phyloP scores from a whole-genome alignment of 2,329 filamentous ascomycete species.

The Cercospora janseana region DNA sequence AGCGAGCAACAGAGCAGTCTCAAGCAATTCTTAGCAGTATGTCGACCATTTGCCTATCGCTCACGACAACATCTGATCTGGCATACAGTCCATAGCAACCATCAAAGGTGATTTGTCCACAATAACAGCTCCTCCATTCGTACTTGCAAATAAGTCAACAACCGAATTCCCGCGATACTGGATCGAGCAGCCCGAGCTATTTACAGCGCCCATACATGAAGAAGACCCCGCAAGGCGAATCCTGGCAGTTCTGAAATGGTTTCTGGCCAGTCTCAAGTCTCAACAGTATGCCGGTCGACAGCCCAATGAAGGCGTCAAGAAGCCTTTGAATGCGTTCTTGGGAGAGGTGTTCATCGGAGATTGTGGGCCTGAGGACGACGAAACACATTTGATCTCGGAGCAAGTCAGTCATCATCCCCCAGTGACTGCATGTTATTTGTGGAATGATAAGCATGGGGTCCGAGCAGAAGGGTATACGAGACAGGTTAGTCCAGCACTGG shows the following conservation, averaged over 20 bases:
- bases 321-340: conserved; percentile 53
- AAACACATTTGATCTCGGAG: conserved; percentile 45
- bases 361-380: conserved; percentile 39
- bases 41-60: not conserved
- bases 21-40: conserved; percentile 35
- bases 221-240: conserved; percentile 42
- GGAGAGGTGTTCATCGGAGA: conserved; percentile 45
- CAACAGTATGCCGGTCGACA: conserved; percentile 50
- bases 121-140: conserved; percentile 49
- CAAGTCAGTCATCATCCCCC: conserved; percentile 51
- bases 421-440: conserved; percentile 49
- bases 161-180: conserved; percentile 49
- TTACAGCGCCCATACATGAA: conserved; percentile 47
- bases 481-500: conserved; percentile 30
- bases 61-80: not conserved
- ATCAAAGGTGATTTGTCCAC: conserved; percentile 49
- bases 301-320: conserved; percentile 48
- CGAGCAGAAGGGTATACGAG: conserved; percentile 48
- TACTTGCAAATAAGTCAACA: conserved; percentile 47
- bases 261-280: conserved; percentile 47
- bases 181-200: conserved; percentile 48
- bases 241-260: conserved; percentile 51
- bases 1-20: conserved; percentile 26
- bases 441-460: conserved; percentile 46
- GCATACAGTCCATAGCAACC: conserved; percentile 43